These are phyloP conservation scores for Diaporthe longicolla DNA, from an alignment of 2,329 filamentous ascomycete genomes.

Conservation along the genomic window DNA sequence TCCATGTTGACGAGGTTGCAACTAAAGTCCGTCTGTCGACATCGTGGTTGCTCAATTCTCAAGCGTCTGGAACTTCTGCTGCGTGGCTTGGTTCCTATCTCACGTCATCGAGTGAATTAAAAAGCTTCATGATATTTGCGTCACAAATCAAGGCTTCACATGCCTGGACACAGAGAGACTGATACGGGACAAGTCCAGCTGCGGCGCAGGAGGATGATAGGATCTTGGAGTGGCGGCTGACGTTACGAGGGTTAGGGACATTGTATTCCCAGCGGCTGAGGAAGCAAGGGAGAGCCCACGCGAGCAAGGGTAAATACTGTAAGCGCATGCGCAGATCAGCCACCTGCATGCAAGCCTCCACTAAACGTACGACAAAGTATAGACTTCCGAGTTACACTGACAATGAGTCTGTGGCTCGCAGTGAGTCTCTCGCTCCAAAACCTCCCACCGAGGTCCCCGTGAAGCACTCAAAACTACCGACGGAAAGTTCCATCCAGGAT, in stretches of 20 bases:
- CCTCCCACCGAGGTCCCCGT: not conserved
- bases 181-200: not conserved
- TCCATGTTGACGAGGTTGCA: no score
- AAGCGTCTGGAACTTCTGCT: not conserved
- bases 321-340: constrained; percentile 25
- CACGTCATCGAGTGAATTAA: not conserved
- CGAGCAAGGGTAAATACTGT: not conserved
- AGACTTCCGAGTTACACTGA: constrained; percentile 15
- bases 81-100: not conserved
- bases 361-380: not conserved
- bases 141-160: not conserved
- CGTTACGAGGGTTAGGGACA: constrained; percentile 21
- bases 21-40: not conserved
- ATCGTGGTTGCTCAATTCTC: not conserved
- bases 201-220: not conserved
- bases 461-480: not conserved
- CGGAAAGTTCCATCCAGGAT: constrained; percentile 2
- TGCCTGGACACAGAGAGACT: not conserved
- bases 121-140: not conserved
- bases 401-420: not conserved
- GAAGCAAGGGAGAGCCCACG: not conserved
- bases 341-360: constrained; percentile 17
- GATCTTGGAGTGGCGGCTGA: not conserved
- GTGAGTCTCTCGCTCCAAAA: not conserved
- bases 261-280: not conserved